phyloP scores from a whole-genome alignment of 2,329 filamentous ascomycete genomes.

The Tolypocladium paradoxum region DNA sequence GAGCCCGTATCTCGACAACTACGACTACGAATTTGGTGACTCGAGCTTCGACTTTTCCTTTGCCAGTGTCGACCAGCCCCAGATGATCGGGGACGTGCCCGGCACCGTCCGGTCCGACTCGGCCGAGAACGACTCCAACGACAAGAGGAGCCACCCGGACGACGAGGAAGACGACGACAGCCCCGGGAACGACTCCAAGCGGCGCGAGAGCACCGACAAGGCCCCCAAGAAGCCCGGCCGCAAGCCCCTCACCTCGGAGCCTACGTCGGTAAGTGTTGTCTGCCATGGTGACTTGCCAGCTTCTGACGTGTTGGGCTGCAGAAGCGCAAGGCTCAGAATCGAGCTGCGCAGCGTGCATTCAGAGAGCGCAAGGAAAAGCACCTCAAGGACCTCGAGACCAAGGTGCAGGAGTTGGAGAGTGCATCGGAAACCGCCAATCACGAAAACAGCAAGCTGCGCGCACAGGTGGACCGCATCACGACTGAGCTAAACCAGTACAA shows the following conservation, averaged over 20 bases:
- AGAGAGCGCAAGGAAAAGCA: slow-evolving; percentile 92
- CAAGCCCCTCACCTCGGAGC: slow-evolving; percentile 91
- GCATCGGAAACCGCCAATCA: slow-evolving; percentile 71
- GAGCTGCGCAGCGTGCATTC: slow-evolving; percentile 86
- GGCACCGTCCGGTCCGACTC: slow-evolving; percentile 47
- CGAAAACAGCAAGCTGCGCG: slow-evolving; percentile 73
- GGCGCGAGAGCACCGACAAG: slow-evolving; percentile 75
- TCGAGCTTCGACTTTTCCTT: slow-evolving; percentile 60
- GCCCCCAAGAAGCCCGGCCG: slow-evolving; percentile 89
- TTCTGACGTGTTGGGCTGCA: slow-evolving; percentile 23
- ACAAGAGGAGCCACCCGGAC: slow-evolving; percentile 65
- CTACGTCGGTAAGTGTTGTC: slow-evolving; percentile 71
- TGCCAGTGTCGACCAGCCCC: slow-evolving; percentile 39
- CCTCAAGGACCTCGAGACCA: slow-evolving; percentile 71
- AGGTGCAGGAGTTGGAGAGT: slow-evolving; percentile 69
- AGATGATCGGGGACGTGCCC: slow-evolving; percentile 66
- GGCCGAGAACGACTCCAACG: slow-evolving; percentile 41
- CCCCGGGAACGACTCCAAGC: slow-evolving; percentile 45
- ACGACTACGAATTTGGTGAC: slow-evolving; percentile 69
- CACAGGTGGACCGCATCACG: slow-evolving; percentile 81
- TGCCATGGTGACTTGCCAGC: not conserved
- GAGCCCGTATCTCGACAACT: slow-evolving; percentile 70
- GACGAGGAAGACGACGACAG: slow-evolving; percentile 54
- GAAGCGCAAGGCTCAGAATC: slow-evolving; percentile 94
- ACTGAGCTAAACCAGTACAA: slow-evolving; percentile 82